Evolutionary conservation across 2,329 filamentous ascomycete species (phyloP).

Genomic region (Colletotrichum neosansevieriae): DNA sequence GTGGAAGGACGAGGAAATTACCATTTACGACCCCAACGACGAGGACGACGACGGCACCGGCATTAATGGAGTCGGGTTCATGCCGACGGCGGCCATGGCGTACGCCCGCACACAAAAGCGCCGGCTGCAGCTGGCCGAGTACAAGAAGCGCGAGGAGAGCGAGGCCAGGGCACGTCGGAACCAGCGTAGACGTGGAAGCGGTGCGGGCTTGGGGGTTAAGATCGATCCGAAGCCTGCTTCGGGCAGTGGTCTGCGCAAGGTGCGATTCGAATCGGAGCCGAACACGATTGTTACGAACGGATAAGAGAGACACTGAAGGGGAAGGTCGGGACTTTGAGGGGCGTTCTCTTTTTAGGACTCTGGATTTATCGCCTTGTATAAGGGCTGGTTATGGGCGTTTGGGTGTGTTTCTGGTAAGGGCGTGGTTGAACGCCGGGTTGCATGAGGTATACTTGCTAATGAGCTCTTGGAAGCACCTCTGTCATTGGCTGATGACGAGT

Average conservation of each 20-base stretch:
- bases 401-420: constrained; percentile 5
- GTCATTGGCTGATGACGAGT: constrained; percentile 20
- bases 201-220: constrained; percentile 40
- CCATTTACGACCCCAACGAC: constrained; percentile 73
- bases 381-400: constrained; percentile 8
- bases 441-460: not conserved
- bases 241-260: constrained; percentile 49
- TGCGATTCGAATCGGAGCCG: constrained; percentile 56
- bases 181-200: constrained; percentile 59
- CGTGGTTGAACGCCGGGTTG: constrained; percentile 11
- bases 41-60: constrained; percentile 75
- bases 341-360: too few relatives aligned
- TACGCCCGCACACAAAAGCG: constrained; percentile 68
- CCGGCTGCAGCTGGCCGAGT: constrained; percentile 72
- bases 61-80: constrained; percentile 77
- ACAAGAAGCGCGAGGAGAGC: constrained; percentile 69
- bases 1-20: constrained; percentile 78
- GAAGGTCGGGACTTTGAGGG: not conserved
- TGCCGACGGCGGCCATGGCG: constrained; percentile 71
- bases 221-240: constrained; percentile 37
- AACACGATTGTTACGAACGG: constrained; percentile 31
- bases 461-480: constrained; percentile 6
- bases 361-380: not conserved
- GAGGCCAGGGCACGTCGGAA: constrained; percentile 70
- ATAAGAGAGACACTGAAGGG: not conserved